phyloP scores from a whole-genome alignment of 371 early-diverging fungal genomes.

The Mycotypha africana region DNA sequence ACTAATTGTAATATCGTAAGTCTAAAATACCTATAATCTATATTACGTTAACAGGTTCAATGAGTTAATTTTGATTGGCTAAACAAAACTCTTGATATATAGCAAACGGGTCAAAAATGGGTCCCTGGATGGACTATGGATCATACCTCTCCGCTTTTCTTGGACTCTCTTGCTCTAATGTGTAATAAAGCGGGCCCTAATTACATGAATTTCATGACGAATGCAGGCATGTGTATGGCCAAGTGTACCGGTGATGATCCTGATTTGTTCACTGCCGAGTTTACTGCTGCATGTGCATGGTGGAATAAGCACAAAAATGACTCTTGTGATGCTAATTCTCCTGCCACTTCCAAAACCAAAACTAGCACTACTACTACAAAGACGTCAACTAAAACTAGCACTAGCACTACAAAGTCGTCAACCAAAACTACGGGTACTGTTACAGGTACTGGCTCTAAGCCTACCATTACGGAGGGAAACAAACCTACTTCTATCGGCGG shows the following conservation, averaged over 20 bases:
- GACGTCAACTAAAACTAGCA: not conserved
- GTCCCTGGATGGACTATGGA: conserved; percentile 13
- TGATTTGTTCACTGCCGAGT: conserved; percentile 9
- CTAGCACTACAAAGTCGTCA: not conserved
- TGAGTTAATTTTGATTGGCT: too few species aligned
- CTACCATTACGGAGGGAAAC: not conserved
- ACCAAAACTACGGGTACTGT: not conserved
- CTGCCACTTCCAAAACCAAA: not conserved
- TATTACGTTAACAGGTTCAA: not conserved
- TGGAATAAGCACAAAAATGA: conserved; percentile 11
- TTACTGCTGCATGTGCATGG: conserved; percentile 13
- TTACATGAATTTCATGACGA: conserved; percentile 22
- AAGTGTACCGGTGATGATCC: conserved; percentile 9
- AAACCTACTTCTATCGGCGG: not conserved
- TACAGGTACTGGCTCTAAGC: not conserved
- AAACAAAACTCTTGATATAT: not conserved
- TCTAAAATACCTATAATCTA: not conserved
- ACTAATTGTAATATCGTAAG: conserved; percentile 15
- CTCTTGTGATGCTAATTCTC: not conserved
- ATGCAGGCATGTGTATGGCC: conserved; percentile 28
- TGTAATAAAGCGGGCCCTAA: conserved; percentile 16
- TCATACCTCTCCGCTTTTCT: conserved; percentile 16
- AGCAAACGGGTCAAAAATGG: conserved; percentile 2
- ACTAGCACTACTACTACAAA: not conserved
- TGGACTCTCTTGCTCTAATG: conserved; percentile 17